A percentile compares a stretch with the other conserved stretches of the same genome.
Evolutionary conservation across 345 rosid species (phyloP).

Genomic region (Arabidopsis arenosa): DNA sequence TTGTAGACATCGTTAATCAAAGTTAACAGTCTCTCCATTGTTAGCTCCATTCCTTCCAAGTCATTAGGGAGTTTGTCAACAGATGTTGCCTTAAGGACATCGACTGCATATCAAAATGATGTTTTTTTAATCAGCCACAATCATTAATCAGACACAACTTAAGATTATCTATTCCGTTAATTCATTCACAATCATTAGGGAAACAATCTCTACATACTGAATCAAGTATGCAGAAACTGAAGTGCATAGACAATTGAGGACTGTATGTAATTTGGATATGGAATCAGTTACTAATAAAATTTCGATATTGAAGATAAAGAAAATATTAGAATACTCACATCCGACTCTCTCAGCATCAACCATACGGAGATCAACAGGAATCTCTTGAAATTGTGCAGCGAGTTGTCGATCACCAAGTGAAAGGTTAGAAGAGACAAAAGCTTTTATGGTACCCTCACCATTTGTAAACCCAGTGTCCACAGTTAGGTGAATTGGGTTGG

Average conservation of each 20-base stretch:
- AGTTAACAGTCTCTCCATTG: slow-evolving; percentile 73
- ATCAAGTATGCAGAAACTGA: not conserved
- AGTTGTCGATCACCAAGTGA: slow-evolving; percentile 84
- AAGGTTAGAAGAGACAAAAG: slow-evolving; percentile 74
- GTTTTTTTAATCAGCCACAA: slow-evolving; percentile 5
- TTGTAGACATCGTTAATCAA: slow-evolving; percentile 74
- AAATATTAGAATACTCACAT: slow-evolving; percentile 57
- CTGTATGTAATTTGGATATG: not conserved
- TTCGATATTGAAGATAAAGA: not conserved
- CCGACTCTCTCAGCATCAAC: slow-evolving; percentile 94
- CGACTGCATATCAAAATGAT: slow-evolving; percentile 50
- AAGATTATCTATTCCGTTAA: not conserved
- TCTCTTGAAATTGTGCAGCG: slow-evolving; percentile 96
- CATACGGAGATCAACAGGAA: slow-evolving; percentile 95
- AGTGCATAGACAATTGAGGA: not conserved
- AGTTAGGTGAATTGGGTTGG: slow-evolving; percentile 88
- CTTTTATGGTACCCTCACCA: slow-evolving; percentile 84
- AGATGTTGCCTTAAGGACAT: slow-evolving; percentile 66
- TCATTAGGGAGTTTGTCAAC: slow-evolving; percentile 91
- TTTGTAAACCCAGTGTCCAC: slow-evolving; percentile 83
- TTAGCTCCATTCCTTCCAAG: slow-evolving; percentile 97
- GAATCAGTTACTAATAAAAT: not conserved
- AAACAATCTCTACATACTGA: not conserved
- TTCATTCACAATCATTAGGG: not conserved
- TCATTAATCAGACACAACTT: not conserved